Evolutionary conservation across 257 asterid species (phyloP), one percentile per base, ranked within the genome.

Genomic region (Fraxinus americana): DNA sequence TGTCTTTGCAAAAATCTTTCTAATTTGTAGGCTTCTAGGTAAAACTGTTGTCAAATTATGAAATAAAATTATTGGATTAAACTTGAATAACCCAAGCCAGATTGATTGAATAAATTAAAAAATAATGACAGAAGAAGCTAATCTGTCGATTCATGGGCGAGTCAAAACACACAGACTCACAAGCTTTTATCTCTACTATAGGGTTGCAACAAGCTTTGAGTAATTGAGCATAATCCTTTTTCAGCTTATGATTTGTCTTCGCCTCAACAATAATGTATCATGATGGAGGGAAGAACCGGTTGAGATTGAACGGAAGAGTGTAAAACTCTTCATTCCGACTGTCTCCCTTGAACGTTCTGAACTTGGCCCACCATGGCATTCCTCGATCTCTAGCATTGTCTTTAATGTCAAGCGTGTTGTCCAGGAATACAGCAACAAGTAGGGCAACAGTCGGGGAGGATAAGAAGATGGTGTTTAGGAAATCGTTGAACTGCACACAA

Each of bases 301-400:
- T 90, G 83, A 96, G 97, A 70, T 96, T 96, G 89, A 96, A 93
- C 19, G 99, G 99, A 67, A 93, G 97, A 21, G 97, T 92, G 91
- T 96, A 96, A 77, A 93, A 96, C 90, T 96, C 99, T 83, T 96
- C 98, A 41, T 96, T 96, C 50, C 99, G 77, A 73, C 92, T 91
- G 88, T 96, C 99, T 39, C 97, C 99, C 86, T 90, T 92, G 82
- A 93, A 93, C 2, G 97, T 83, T 74, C 98, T 83, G 87, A 96
- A 96, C 87, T 92, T 93, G 52, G 81, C 97, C 99, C 98, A 93
- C 99, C 99, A 96, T 1, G 98, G 99, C 98, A 96, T 92, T 72
- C 99, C 99, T 14, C 99, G 85, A 85, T 96, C 99, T 84, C 76
- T 84, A 16, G 94, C 99, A 68, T 94, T 91, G 87, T 93, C 99